A percentile compares a stretch with the other conserved stretches of the same genome.
These are phyloP conservation scores for Ramularia collo-cygni DNA, from an alignment of 2,329 filamentous ascomycete species.

Conservation along the genomic window DNA sequence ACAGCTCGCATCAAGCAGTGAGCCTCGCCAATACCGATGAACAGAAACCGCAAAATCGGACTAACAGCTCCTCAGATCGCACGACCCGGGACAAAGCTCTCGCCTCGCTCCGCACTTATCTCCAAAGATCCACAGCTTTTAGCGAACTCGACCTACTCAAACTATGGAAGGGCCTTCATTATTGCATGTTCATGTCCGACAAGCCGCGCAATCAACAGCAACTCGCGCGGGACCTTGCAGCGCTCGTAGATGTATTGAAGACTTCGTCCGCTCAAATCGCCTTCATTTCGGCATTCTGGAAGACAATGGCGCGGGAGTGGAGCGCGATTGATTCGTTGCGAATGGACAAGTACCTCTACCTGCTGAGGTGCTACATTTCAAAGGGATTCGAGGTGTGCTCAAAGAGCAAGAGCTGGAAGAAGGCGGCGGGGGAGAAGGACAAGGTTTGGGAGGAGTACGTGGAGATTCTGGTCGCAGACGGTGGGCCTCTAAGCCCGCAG, in stretches of 20 bases:
- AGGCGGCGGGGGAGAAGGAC: conserved; percentile 33
- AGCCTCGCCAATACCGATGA: conserved; percentile 48
- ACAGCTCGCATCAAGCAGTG: conserved; percentile 78
- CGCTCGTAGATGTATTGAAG: conserved; percentile 57
- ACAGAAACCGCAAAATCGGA: background rate
- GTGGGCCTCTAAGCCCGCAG: conserved; percentile 37
- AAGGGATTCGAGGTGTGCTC: conserved; percentile 54
- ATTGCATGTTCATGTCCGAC: conserved; percentile 84
- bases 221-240: conserved; percentile 70
- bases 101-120: conserved; percentile 68
- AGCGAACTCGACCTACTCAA: conserved; percentile 68
- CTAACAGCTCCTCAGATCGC: conserved; percentile 18
- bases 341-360: conserved; percentile 87
- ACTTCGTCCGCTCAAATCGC: conserved; percentile 31
- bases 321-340: conserved; percentile 43
- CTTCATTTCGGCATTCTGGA: conserved; percentile 46
- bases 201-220: conserved; percentile 79
- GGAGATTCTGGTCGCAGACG: conserved; percentile 39
- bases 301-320: conserved; percentile 48
- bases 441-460: conserved; percentile 38
- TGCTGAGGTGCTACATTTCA: conserved; percentile 71
- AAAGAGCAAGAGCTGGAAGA: conserved; percentile 29
- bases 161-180: conserved; percentile 93
- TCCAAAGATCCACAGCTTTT: conserved; percentile 58
- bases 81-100: conserved; percentile 45